Evolutionary conservation across 2,329 filamentous ascomycete genomes (phyloP), one percentile per base, ranked within the genome.

Genomic region (Clathrospora elynae): DNA sequence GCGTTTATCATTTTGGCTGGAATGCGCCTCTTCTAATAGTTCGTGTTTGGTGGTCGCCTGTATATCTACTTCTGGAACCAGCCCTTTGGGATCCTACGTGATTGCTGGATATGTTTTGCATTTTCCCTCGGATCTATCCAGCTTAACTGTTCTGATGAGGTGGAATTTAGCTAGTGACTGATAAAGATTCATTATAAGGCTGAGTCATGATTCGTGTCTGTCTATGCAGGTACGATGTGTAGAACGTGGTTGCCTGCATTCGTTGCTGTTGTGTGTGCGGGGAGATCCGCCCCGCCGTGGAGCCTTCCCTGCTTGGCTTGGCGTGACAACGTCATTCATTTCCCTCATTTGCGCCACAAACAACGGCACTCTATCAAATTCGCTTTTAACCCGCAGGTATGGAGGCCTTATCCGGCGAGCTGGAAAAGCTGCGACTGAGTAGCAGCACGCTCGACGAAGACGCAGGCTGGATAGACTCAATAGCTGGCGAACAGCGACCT

Each of bases 401-500:
- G 69, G 61, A 70, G 26, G 49, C 33, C 20, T 70, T 85, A 10
- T 66, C 72, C 10, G 70, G 72, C 45, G 77, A 79, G 56, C 73
- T 85, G 39, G 71, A 75, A 39, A 70, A 73, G 61, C 73, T 85
- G 44, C 75, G 75, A 35, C 64, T 84, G 16, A 60, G 59, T 36
- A 62, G 68, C 35, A 53, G 48, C 40, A 36, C 48, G 20, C 40
- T 53, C 8, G 40, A 51, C 10, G 31, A 45, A 24, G 51, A 59
- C 6, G 26, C 48, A 12, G 65, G 59, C 49, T 75, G 69, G 64
- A 82, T 86, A 51, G 84, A 87, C 62, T 73, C 79, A 46, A 73
- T 86, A 40, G 74, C 86, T 41, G 77, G 81, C 54, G 70, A 78
- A 53, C 71, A 73, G 47, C 73, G 74, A 36, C 77, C 77, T 33